Percentiles rank a stretch among this genome's conserved stretches.
Conservation (phyloP, 164 flowering plant species). For the Vitis rotundifolia region DNA sequence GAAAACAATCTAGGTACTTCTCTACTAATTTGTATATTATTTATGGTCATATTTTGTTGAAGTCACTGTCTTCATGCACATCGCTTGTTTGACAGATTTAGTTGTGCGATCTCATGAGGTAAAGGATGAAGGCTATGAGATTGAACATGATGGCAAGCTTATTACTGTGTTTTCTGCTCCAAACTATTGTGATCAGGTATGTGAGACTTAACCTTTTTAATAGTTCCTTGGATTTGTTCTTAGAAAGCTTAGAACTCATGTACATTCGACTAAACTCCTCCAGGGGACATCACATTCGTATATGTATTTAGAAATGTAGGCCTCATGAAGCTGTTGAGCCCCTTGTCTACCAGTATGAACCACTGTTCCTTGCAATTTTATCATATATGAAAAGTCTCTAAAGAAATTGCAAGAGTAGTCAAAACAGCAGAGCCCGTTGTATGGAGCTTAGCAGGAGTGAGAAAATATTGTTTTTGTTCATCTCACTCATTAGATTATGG, state of each 20-base stretch:
- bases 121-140: constrained; percentile 96
- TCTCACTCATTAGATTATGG: too few relatives aligned
- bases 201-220: neutral
- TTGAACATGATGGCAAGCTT: constrained; percentile 95
- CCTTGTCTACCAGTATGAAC: neutral
- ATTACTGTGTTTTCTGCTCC: constrained; percentile 99
- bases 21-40: neutral
- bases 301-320: too few relatives aligned
- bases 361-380: too few relatives aligned
- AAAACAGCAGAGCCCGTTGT: too few relatives aligned
- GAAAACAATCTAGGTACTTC: constrained; percentile 81
- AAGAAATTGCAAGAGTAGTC: too few relatives aligned
- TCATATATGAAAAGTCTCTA: too few relatives aligned
- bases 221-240: neutral
- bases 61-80: constrained; percentile 6
- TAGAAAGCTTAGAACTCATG: too few relatives aligned
- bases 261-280: too few relatives aligned
- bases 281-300: too few relatives aligned
- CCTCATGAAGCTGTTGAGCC: neutral
- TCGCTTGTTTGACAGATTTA: constrained; percentile 50
- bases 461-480: too few relatives aligned
- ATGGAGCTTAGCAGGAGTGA: too few relatives aligned
- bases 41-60: neutral
- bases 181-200: constrained; percentile 99
- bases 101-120: constrained; percentile 97